Percentiles rank a stretch among this genome's conserved stretches.
These are phyloP conservation scores for Ceratobasidium sp. DNA, from an alignment of 1,284 basidiomycete species.

Conservation along the genomic window DNA sequence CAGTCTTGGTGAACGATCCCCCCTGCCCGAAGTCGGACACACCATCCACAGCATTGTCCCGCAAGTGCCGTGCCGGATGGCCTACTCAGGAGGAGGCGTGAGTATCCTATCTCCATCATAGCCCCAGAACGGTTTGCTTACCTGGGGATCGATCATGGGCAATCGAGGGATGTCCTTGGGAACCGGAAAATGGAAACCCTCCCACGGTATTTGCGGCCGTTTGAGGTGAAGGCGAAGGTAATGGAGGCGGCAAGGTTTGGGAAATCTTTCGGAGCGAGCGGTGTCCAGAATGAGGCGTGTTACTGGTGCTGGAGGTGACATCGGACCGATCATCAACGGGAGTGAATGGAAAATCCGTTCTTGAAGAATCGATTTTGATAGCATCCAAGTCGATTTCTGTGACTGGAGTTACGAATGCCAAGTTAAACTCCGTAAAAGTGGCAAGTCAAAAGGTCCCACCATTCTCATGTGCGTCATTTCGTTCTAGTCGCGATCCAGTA, in stretches of 20 bases:
- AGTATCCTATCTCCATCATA: too few relatives aligned
- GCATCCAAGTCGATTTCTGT: neutral
- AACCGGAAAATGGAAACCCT: too few relatives aligned
- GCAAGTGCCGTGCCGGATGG: neutral
- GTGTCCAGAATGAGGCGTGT: slow-evolving; percentile 4
- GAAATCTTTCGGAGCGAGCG: neutral
- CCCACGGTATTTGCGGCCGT: too few relatives aligned
- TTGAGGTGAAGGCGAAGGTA: slow-evolving; percentile 5
- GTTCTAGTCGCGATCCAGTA: too few relatives aligned
- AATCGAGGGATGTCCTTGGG: too few relatives aligned
- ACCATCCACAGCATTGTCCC: neutral
- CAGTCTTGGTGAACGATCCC: neutral
- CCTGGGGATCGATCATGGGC: too few relatives aligned
- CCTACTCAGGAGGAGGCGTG: neutral
- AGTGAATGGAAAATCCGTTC: slow-evolving; percentile 1
- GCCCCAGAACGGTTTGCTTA: neutral
- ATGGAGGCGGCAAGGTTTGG: neutral
- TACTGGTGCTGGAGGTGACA: slow-evolving; percentile 19
- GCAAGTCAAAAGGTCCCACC: neutral
- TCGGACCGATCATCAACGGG: slow-evolving; percentile 29
- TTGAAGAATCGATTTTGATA: neutral
- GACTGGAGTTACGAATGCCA: neutral
- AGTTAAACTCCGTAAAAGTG: neutral
- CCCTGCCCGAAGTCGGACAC: neutral
- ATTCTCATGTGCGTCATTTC: too few relatives aligned